Conservation (phyloP, 2,329 filamentous ascomycete genomes). For the Pseudogymnoascus sp. region DNA sequence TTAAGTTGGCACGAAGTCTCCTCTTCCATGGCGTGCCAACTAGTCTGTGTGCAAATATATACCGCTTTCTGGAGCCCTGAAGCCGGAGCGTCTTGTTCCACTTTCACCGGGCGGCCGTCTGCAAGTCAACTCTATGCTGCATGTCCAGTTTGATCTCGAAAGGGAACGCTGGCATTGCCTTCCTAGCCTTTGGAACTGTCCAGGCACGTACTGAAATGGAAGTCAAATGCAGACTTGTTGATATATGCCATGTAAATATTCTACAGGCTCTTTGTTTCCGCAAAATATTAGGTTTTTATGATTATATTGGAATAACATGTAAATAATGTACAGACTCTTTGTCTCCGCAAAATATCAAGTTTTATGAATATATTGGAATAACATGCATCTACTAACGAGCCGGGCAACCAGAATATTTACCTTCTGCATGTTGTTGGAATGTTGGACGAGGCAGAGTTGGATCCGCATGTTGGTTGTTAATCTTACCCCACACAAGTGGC, state of each 20-base stretch:
- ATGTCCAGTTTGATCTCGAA: slow-evolving; percentile 15
- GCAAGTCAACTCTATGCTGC: slow-evolving; percentile 24
- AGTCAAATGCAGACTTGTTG: background rate
- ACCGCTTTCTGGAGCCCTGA: slow-evolving; percentile 29
- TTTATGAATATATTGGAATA: background rate
- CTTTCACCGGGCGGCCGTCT: slow-evolving; percentile 26
- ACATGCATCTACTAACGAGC: background rate
- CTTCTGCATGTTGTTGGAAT: background rate
- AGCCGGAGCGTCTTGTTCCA: slow-evolving; percentile 29
- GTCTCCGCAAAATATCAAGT: background rate
- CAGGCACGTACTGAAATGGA: background rate
- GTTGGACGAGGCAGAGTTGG: background rate
- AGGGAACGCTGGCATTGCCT: slow-evolving; percentile 7
- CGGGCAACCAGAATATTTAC: background rate
- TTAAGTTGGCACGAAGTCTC: slow-evolving; percentile 84
- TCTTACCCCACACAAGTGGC: background rate
- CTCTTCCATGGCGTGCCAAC: slow-evolving; percentile 79
- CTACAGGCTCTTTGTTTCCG: background rate
- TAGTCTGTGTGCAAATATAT: slow-evolving; percentile 90
- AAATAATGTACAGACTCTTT: background rate
- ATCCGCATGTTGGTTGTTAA: background rate
- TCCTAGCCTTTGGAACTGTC: slow-evolving; percentile 6
- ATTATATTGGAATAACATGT: background rate
- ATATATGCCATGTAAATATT: background rate
- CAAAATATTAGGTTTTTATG: background rate